Conservation (phyloP, 148 eudicot genomes). For the Gaultheria prostrata region DNA sequence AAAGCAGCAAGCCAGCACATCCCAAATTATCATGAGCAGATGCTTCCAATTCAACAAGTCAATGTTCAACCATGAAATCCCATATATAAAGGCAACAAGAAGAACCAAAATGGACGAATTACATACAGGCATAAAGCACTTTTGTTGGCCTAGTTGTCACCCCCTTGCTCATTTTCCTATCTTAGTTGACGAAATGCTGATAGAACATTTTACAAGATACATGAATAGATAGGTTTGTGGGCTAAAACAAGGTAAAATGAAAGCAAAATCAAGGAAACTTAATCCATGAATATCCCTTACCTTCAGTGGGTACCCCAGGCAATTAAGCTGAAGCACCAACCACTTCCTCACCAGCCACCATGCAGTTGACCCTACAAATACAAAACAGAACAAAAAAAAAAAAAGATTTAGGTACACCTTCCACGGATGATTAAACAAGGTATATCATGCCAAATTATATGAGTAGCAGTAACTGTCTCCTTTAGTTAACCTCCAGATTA, state of each 20-base stretch:
- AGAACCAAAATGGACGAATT: background rate
- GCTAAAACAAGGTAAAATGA: background rate
- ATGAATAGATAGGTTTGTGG: background rate
- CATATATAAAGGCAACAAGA: background rate
- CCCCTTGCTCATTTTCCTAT: background rate
- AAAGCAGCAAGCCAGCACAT: background rate
- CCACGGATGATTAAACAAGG: background rate
- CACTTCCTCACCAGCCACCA: conserved; percentile 68
- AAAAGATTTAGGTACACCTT: background rate
- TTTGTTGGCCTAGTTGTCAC: background rate
- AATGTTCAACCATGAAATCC: background rate
- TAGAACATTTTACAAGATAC: background rate
- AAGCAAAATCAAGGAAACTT: background rate
- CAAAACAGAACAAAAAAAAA: background rate
- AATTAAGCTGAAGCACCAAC: conserved; percentile 55
- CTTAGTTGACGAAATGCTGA: background rate
- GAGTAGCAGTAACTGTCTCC: too few relatives aligned
- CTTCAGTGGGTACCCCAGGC: conserved; percentile 92
- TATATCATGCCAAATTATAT: background rate
- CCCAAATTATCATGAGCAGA: background rate
- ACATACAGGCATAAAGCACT: background rate
- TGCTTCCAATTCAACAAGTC: background rate
- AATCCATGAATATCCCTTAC: conserved; percentile 28
- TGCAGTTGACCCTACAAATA: conserved; percentile 73
- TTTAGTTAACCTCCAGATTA: too few relatives aligned